Evolutionary conservation across 78 protist genomes (phyloP), one percentile per base, ranked within the genome.

Genomic region (slime mould (Dictyostelium discoideum)): DNA sequence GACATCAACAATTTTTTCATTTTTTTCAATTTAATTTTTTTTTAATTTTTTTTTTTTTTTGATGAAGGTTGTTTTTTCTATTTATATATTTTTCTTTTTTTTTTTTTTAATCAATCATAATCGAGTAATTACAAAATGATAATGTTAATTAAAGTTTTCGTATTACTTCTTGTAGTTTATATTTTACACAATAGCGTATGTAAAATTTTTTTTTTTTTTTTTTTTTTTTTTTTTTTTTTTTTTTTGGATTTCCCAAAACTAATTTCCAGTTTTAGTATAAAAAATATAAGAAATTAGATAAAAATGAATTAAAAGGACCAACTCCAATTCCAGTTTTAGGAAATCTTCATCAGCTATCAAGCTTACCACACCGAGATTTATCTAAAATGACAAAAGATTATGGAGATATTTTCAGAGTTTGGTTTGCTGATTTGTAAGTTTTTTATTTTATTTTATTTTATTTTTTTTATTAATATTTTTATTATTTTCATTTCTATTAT

Each of bases 341-440:
- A 18, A 87, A 87, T 42, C 60, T 87, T 16, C 50, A 60, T 60
- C 86, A 77, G 46, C 46, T 42, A 16, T 44, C 78, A 5, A 48
- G 85, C 9, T 69, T 69, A 26, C 92, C 92, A 39, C 85, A 86
- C 22, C 3, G 57, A 20, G 73, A 37, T 54, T 87, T 46, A 29
- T 54, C 8, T 22, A 40, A 32, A 40, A 32, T 77, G 20, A 6
- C 20, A 26, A 74, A 77, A 26, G 20, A 16, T 1, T 87, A 57
- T 87, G 85, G 83, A 24, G 29, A 77, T 77, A 60, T 86, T 7
- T 76, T 86, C n/a, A 73, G 84, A 86, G 24, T 86, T 24, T 86
- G 85, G 84, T 8, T 86, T 9, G 84, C 69, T 76, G 92, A 86
- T 39, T 37, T 74, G 24, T 46, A 46, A 46, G 46, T 42, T 46